Conservation (phyloP, 805 yeast genomes). For the Cyberlindnera xishuangbannaensis region DNA sequence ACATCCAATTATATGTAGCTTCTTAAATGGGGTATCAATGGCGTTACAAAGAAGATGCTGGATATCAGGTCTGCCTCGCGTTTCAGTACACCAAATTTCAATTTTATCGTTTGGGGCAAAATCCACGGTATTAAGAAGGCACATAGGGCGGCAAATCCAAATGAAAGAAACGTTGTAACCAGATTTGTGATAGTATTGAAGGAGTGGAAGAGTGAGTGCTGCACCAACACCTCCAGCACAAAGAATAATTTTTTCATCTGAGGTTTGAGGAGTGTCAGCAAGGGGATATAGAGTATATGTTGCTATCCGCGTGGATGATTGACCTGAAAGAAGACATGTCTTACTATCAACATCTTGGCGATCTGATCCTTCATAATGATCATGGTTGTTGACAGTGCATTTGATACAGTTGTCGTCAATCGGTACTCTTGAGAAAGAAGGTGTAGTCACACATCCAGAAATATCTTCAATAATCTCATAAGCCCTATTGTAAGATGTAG, state of each 20-base stretch:
- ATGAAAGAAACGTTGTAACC: slow-evolving; percentile 16
- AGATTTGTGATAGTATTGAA: slow-evolving; percentile 6
- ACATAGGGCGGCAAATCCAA: slow-evolving; percentile 19
- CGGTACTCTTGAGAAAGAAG: too few species aligned
- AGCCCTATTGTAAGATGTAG: slow-evolving; percentile 1
- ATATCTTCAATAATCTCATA: slow-evolving; percentile 2
- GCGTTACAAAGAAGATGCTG: slow-evolving; percentile 12
- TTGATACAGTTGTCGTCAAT: too few species aligned
- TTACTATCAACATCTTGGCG: neutral
- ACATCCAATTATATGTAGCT: slow-evolving; percentile 21
- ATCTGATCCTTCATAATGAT: too few species aligned
- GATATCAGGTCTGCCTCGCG: slow-evolving; percentile 18
- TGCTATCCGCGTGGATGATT: neutral
- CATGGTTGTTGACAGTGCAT: too few species aligned
- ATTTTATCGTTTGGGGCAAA: slow-evolving; percentile 2
- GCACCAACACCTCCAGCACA: slow-evolving; percentile 21
- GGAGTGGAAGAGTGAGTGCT: slow-evolving; percentile 14
- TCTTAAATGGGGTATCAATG: slow-evolving; percentile 1
- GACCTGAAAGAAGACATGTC: neutral
- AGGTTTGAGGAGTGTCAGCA: too few species aligned
- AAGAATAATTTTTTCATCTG: slow-evolving; percentile 12
- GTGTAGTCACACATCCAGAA: too few species aligned
- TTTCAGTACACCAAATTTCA: slow-evolving; percentile 17
- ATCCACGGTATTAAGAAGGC: slow-evolving; percentile 4
- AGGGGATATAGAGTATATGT: neutral